Evolutionary conservation across 2,329 filamentous ascomycete genomes (phyloP), one percentile per base, ranked within the genome.

Genomic region (Nemania serpens): DNA sequence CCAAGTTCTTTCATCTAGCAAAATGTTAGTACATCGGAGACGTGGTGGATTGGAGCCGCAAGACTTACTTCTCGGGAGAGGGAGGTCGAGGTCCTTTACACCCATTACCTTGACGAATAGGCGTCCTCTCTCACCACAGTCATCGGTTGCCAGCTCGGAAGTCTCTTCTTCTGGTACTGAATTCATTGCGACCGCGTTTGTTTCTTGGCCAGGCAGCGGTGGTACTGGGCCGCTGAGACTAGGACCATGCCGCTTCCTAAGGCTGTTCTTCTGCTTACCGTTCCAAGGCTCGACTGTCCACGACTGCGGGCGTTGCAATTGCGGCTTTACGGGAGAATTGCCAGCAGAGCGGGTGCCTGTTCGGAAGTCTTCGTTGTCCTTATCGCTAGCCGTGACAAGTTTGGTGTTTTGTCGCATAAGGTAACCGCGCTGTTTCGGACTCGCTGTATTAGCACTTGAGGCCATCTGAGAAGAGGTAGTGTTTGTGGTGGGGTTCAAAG

Each of bases 231-330:
- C 91, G 20, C 80, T 80, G 33, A 81, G 75, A 55, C 71, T 75
- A 39, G 71, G 69, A 11, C 54, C 68, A 55, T 82, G 77, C 69
- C 83, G 81, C 77, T 89, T 89, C 65, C 86, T 82, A 39, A 86
- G 77, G 68, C 84, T 88, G 66, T 82, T 83, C 66, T 93, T 86
- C 46, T 82, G 77, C 75, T 93, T 91, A 61, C 89, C 87, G 76
- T 96, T 97, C 95, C 95, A 99, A 15, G 95, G 95, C 77, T 98
- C 95, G 5, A 96, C 95, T 13, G 92, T 95, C 91, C 95, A 97
- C 1, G 93, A 96, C 75, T 96, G 91, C 36, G 92, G 91, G 48
- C 92, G 93, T 4, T 86, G 81, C 3, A 86, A 81, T 69, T 91
- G 87, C 72, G 70, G 88, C 71, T 96, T 91, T 33, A 87, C 73